Conservation (phyloP, 345 rosid genomes). For the Gossypium thurberi region DNA sequence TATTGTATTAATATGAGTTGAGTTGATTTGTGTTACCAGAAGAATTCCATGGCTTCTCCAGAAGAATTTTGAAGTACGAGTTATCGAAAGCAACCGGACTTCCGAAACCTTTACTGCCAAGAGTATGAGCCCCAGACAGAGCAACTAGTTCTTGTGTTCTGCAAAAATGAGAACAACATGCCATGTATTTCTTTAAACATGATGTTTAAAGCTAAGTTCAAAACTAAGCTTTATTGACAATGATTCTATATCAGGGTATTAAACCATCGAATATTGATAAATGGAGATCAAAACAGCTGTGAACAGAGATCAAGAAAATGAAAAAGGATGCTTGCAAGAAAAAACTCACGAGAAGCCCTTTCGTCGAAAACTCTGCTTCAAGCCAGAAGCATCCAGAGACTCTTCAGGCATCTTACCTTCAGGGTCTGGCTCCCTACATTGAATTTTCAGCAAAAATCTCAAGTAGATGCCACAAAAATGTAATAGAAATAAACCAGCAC, state of each 20-base stretch:
- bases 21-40: conserved; percentile 39
- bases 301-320: neutral
- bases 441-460: neutral
- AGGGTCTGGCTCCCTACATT: conserved; percentile 63
- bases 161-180: conserved; percentile 8
- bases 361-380: conserved; percentile 66
- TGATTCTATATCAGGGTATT: neutral
- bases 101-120: conserved; percentile 88
- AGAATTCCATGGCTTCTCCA: conserved; percentile 77
- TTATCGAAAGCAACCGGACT: conserved; percentile 67
- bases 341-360: conserved; percentile 89
- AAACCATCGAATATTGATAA: neutral
- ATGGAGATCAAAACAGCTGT: neutral
- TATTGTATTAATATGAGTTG: neutral
- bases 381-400: conserved; percentile 54
- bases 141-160: conserved; percentile 80
- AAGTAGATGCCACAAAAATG: neutral
- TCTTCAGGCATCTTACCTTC: conserved; percentile 82
- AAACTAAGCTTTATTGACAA: too few species aligned
- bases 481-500: neutral
- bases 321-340: neutral
- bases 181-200: neutral
- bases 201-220: neutral
- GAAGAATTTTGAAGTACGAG: conserved; percentile 76
- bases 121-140: conserved; percentile 84